phyloP scores from a whole-genome alignment of 805 yeast species.

The Pichia exigua region DNA sequence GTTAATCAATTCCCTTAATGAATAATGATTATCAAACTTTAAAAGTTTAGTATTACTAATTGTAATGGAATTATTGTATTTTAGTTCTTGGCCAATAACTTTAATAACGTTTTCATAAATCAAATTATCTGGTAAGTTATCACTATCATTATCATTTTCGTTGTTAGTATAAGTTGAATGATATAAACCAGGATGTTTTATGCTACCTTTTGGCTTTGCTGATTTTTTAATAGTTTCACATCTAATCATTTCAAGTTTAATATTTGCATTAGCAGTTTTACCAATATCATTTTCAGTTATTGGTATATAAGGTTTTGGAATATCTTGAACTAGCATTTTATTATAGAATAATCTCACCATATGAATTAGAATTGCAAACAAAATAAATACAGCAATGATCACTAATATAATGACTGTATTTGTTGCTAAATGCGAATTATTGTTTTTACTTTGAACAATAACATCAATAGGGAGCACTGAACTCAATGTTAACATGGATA shows the following conservation, averaged over 20 bases:
- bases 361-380: constrained; percentile 43
- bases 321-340: constrained; percentile 56
- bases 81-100: constrained; percentile 51
- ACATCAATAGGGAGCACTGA: constrained; percentile 77
- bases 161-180: constrained; percentile 9
- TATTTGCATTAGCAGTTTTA: constrained; percentile 32
- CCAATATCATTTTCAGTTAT: constrained; percentile 54
- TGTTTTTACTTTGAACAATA: constrained; percentile 47
- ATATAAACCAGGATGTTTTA: constrained; percentile 45
- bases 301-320: constrained; percentile 75
- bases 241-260: constrained; percentile 33
- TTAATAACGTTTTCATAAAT: constrained; percentile 50
- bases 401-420: constrained; percentile 76
- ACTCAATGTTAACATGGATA: constrained; percentile 47
- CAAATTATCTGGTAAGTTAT: constrained; percentile 23
- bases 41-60: constrained; percentile 15
- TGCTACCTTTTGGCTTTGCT: constrained; percentile 36
- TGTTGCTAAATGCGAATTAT: constrained; percentile 51
- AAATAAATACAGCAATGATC: constrained; percentile 54
- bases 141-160: not conserved
- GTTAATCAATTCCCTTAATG: constrained; percentile 27
- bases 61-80: constrained; percentile 29
- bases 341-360: constrained; percentile 52
- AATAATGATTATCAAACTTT: constrained; percentile 15
- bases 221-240: constrained; percentile 34